Evolutionary conservation across 2,329 filamentous ascomycete genomes (phyloP).

Genomic region (Delphinella strobiligena): DNA sequence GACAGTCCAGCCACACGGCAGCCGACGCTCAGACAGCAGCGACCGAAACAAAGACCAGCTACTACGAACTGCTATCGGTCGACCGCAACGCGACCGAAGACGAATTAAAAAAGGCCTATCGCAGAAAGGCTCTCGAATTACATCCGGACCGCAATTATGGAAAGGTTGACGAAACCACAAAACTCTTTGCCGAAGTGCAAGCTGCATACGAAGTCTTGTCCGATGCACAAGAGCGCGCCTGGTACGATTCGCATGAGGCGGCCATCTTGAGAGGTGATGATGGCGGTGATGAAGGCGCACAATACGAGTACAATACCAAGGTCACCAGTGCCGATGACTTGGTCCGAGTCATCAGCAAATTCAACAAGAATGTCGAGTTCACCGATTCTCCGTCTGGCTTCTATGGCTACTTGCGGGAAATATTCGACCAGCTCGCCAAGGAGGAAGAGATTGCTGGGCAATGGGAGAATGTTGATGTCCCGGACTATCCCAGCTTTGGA

Average conservation of each 20-base stretch:
- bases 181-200: conserved; percentile 81
- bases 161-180: conserved; percentile 72
- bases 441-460: conserved; percentile 70
- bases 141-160: conserved; percentile 91
- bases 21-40: conserved; percentile 14
- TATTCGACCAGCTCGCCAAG: conserved; percentile 65
- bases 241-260: conserved; percentile 93
- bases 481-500: conserved; percentile 75
- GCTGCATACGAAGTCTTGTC: conserved; percentile 92
- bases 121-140: conserved; percentile 77
- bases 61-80: conserved; percentile 74
- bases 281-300: conserved; percentile 32
- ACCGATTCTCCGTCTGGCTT: conserved; percentile 72
- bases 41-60: conserved; percentile 53
- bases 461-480: conserved; percentile 48
- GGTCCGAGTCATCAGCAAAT: conserved; percentile 63
- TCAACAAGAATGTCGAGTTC: conserved; percentile 67
- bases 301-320: conserved; percentile 56
- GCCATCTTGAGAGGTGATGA: conserved; percentile 64
- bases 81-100: conserved; percentile 64
- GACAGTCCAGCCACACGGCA: conserved; percentile 27
- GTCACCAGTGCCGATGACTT: conserved; percentile 76
- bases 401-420: conserved; percentile 64
- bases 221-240: conserved; percentile 86
- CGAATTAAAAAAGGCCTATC: conserved; percentile 93